Evolutionary conservation across 495 filamentous ascomycete genomes (phyloP).

Genomic region (Penicillium alfredii): DNA sequence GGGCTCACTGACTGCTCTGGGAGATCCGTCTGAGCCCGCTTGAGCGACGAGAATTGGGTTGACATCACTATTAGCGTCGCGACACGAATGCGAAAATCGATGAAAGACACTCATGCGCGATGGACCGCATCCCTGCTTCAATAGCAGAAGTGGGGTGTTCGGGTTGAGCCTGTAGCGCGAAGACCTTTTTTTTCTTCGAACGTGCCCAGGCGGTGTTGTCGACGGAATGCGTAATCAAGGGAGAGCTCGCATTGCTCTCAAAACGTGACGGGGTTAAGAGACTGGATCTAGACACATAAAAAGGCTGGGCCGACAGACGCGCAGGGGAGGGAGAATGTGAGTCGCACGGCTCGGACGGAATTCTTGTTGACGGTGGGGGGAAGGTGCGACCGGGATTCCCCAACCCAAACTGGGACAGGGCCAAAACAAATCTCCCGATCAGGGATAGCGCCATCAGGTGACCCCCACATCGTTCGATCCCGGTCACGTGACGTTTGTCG

Average conservation of each 20-base stretch:
- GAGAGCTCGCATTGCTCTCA: constrained; percentile 18
- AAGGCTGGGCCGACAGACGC: no score
- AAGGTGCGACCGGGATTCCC: constrained; percentile 28
- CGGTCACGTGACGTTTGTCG: constrained; percentile 17
- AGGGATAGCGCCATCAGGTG: constrained; percentile 31
- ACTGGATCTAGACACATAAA: no score
- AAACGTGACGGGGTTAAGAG: not conserved
- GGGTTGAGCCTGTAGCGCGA: constrained; percentile 7
- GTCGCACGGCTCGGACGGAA: constrained; percentile 10
- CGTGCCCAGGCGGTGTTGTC: not conserved
- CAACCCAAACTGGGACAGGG: constrained; percentile 13
- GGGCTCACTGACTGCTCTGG: constrained; percentile 51
- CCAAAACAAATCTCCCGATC: constrained; percentile 45
- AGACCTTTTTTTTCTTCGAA: no score
- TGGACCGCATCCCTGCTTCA: constrained; percentile 42
- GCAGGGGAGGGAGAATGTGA: no score
- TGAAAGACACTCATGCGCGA: constrained; percentile 22
- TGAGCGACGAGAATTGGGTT: constrained; percentile 40
- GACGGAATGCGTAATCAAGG: constrained; percentile 31
- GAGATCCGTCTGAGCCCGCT: constrained; percentile 63
- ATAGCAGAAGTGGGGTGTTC: constrained; percentile 24
- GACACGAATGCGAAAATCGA: constrained; percentile 29
- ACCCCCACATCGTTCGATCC: constrained; percentile 17
- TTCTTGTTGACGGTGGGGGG: constrained; percentile 26
- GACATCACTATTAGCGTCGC: constrained; percentile 34